phyloP scores from a whole-genome alignment of 2,329 filamentous ascomycete species.

The Escovopsis sp. region DNA sequence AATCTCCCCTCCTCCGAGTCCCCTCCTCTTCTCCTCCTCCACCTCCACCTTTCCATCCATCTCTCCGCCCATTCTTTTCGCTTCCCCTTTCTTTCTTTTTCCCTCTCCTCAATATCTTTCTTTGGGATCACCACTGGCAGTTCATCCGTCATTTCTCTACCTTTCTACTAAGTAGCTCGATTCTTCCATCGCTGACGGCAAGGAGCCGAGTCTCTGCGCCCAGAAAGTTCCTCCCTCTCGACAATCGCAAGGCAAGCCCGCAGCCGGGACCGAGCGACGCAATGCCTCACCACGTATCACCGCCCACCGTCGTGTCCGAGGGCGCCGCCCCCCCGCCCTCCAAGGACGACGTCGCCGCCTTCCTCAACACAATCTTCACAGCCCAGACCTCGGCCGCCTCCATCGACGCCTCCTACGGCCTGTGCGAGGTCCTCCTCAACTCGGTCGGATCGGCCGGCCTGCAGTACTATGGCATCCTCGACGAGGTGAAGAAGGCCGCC shows the following conservation, averaged over 20 bases:
- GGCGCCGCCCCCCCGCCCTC: conserved; percentile 43
- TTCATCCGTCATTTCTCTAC: background rate
- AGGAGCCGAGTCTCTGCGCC: background rate
- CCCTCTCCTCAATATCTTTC: conserved; percentile 1
- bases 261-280: conserved; percentile 5
- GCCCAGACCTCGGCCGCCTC: conserved; percentile 54
- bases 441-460: conserved; percentile 40
- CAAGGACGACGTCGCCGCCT: conserved; percentile 47
- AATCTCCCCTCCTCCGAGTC: background rate
- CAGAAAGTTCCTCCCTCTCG: background rate
- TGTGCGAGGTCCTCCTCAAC: conserved; percentile 45
- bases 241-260: background rate
- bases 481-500: conserved; percentile 56
- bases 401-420: conserved; percentile 46
- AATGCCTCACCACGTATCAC: conserved; percentile 36
- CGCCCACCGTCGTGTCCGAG: conserved; percentile 32
- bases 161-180: no score
- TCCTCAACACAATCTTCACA: conserved; percentile 54
- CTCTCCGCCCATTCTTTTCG: conserved; percentile 3
- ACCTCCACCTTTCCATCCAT: background rate
- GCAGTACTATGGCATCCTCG: conserved; percentile 36
- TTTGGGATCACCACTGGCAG: background rate
- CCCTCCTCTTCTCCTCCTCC: background rate
- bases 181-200: no score
- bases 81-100: conserved; percentile 4